Percentiles rank a stretch among this genome's conserved stretches.
phyloP scores from a whole-genome alignment of 495 filamentous ascomycete species.

The Aspergillus steynii region DNA sequence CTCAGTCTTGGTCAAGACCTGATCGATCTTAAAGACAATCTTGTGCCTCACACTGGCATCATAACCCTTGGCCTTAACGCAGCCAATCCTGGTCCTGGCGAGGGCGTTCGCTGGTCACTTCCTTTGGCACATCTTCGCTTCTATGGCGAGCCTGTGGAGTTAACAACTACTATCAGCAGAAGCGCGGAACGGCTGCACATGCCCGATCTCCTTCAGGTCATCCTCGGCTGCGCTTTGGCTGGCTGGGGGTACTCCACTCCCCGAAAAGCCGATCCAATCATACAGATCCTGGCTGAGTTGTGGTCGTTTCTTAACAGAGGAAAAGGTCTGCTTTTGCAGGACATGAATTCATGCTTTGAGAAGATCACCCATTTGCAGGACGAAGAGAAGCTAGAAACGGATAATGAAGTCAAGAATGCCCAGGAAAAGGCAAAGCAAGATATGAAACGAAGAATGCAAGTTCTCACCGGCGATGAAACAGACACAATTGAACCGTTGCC shows the following conservation, averaged over 20 bases:
- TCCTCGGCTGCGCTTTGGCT: constrained; percentile 3
- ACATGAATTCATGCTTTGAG: constrained; percentile 2
- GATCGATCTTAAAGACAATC: neutral
- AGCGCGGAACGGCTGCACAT: neutral
- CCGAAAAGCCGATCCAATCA: neutral
- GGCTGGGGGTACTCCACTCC: constrained; percentile 2
- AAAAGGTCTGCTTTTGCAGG: neutral
- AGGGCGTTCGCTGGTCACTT: constrained; percentile 5
- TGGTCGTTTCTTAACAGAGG: neutral
- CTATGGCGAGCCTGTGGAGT: constrained; percentile 6
- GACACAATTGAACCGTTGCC: neutral
- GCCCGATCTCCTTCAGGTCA: constrained; percentile 2
- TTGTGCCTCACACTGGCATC: neutral
- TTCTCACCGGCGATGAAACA: neutral
- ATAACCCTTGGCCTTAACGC: constrained; percentile 1
- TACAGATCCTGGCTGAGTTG: constrained; percentile 1
- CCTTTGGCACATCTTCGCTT: constrained; percentile 1
- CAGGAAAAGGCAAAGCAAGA: neutral
- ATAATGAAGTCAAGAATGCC: neutral
- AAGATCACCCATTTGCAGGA: neutral
- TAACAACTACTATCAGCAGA: neutral
- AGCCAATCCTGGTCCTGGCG: neutral
- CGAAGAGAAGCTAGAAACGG: neutral
- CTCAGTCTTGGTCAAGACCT: neutral
- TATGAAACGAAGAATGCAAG: neutral